Percentiles rank a stretch among this genome's conserved stretches.
These are phyloP conservation scores for Curvularia sp. DNA, from an alignment of 2,329 filamentous ascomycete species.

Conservation along the genomic window DNA sequence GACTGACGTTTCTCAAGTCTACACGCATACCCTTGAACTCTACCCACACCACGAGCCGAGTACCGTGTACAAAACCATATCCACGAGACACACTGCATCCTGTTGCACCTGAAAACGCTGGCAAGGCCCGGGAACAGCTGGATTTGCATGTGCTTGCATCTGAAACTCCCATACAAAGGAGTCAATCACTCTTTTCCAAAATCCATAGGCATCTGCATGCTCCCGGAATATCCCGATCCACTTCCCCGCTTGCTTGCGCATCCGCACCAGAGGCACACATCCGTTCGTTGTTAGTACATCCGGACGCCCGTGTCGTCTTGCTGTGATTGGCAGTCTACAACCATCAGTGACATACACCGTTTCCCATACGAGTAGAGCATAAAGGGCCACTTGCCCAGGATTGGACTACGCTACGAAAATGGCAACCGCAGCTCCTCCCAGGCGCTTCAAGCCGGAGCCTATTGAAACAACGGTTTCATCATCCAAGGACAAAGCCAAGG, in stretches of 20 bases:
- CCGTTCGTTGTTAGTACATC: slow-evolving; percentile 31
- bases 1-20: slow-evolving; percentile 27
- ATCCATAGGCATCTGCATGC: slow-evolving; percentile 19
- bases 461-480: slow-evolving; percentile 43
- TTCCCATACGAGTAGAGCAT: slow-evolving; percentile 11
- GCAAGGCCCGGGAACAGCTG: background rate
- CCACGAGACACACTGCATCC: background rate
- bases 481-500: slow-evolving; percentile 73
- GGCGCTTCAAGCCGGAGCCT: slow-evolving; percentile 50
- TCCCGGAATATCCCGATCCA: slow-evolving; percentile 31
- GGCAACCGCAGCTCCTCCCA: slow-evolving; percentile 42
- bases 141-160: slow-evolving; percentile 12
- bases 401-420: slow-evolving; percentile 27
- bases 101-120: background rate
- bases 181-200: slow-evolving; percentile 3
- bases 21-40: slow-evolving; percentile 18
- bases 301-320: slow-evolving; percentile 26
- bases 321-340: slow-evolving; percentile 22
- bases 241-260: slow-evolving; percentile 38
- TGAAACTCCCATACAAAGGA: slow-evolving; percentile 1
- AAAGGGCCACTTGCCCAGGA: slow-evolving; percentile 12
- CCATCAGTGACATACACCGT: slow-evolving; percentile 27
- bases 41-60: slow-evolving; percentile 13
- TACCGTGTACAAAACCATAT: slow-evolving; percentile 5
- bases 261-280: slow-evolving; percentile 28